Evolutionary conservation across 2,329 filamentous ascomycete species (phyloP).

Genomic region (Neonectria coccinea): DNA sequence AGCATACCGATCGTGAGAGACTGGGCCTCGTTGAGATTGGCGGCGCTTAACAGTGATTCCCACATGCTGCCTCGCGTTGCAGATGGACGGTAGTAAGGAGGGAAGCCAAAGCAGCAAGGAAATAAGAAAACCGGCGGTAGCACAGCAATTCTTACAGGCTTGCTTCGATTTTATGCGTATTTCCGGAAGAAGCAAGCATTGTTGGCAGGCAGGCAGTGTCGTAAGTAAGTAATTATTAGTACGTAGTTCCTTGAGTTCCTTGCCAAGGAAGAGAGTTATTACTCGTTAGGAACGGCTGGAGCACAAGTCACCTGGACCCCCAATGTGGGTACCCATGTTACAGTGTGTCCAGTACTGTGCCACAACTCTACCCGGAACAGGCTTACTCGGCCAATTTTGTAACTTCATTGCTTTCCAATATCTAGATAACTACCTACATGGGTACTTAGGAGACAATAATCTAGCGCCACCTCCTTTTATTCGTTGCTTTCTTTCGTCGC

Average conservation of each 20-base stretch:
- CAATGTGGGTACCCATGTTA: neutral
- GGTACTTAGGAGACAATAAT: neutral
- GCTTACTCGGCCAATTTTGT: neutral
- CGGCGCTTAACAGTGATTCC: constrained; percentile 28
- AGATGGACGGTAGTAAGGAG: neutral
- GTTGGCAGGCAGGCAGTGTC: neutral
- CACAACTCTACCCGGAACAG: no score
- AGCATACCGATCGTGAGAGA: constrained; percentile 3
- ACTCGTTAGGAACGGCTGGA: neutral
- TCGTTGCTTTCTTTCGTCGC: neutral
- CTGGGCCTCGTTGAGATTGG: constrained; percentile 27
- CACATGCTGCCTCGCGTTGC: neutral
- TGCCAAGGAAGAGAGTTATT: neutral
- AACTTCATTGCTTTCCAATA: no score
- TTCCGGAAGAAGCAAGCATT: neutral
- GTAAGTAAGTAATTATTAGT: no score
- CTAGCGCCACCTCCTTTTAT: neutral
- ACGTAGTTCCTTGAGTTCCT: no score
- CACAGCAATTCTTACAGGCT: no score
- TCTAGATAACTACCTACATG: no score
- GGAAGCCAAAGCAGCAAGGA: neutral
- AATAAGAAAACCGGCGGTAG: neutral
- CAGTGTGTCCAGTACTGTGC: neutral
- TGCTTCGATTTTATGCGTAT: neutral
- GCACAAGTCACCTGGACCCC: neutral